phyloP scores from a whole-genome alignment of 2,329 filamentous ascomycete species.

The Alternaria burnsii region DNA sequence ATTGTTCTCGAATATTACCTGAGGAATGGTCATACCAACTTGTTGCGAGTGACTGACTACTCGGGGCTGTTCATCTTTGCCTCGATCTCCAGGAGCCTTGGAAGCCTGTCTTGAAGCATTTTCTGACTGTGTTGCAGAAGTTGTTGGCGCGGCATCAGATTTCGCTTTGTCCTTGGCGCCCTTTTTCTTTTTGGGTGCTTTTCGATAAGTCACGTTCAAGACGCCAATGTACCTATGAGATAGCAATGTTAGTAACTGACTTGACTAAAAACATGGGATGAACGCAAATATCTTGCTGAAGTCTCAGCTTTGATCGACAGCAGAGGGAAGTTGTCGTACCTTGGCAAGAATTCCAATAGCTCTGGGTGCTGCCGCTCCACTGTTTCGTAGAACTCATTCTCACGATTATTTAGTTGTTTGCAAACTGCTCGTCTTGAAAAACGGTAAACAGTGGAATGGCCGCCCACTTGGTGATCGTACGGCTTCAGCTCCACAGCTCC shows the following conservation, averaged over 20 bases:
- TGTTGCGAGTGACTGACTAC: conserved; percentile 80
- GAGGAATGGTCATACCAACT: conserved; percentile 73
- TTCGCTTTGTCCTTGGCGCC: conserved; percentile 45
- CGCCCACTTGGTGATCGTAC: conserved; percentile 96
- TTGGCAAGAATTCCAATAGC: conserved; percentile 87
- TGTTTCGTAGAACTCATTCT: conserved; percentile 98
- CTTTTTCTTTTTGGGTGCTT: conserved; percentile 72
- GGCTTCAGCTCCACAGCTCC: conserved; percentile 96
- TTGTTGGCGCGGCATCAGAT: conserved; percentile 24
- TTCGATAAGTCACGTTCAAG: conserved; percentile 93
- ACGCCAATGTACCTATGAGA: conserved; percentile 88
- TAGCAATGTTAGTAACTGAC: conserved; percentile 44
- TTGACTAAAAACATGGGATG: background rate
- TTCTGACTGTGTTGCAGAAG: conserved; percentile 29
- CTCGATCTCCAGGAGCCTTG: conserved; percentile 16
- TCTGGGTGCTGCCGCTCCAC: conserved; percentile 92
- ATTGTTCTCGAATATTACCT: conserved; percentile 94
- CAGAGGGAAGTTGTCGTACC: conserved; percentile 53
- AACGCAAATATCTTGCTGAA: conserved; percentile 36
- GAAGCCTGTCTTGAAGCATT: conserved; percentile 27
- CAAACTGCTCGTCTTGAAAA: conserved; percentile 95
- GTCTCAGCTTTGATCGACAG: conserved; percentile 51
- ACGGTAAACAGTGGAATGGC: conserved; percentile 94
- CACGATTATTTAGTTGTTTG: conserved; percentile 96
- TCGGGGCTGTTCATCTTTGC: conserved; percentile 44